Conservation (phyloP, 2,329 filamentous ascomycete genomes). For the Cytospora chrysosperma region DNA sequence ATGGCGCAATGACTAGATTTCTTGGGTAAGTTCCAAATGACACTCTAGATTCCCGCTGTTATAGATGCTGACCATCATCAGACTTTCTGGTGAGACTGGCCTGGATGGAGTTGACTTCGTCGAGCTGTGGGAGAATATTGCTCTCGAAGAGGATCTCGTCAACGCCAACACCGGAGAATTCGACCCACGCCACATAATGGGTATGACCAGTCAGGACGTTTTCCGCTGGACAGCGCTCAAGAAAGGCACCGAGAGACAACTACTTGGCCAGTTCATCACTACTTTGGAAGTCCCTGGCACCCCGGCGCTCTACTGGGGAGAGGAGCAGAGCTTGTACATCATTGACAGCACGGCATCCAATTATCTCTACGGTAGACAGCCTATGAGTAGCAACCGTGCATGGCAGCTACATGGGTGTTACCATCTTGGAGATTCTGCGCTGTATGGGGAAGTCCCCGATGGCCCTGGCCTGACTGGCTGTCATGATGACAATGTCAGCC, state of each 20-base stretch:
- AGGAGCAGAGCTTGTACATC: constrained; percentile 62
- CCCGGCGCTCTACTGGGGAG: constrained; percentile 59
- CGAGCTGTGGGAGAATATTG: constrained; percentile 51
- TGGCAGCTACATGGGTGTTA: constrained; percentile 66
- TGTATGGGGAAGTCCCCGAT: constrained; percentile 56
- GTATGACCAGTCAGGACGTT: constrained; percentile 63
- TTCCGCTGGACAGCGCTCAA: constrained; percentile 61
- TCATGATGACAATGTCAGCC: constrained; percentile 51
- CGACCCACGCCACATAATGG: constrained; percentile 63
- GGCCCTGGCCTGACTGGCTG: constrained; percentile 52
- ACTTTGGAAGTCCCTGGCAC: constrained; percentile 60
- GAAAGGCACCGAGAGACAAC: constrained; percentile 54
- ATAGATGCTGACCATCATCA: constrained; percentile 30
- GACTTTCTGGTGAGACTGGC: constrained; percentile 17
- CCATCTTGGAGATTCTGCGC: constrained; percentile 46
- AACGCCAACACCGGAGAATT: constrained; percentile 58
- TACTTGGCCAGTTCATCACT: constrained; percentile 58
- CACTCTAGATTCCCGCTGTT: constrained; percentile 45
- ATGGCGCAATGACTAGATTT: constrained; percentile 59
- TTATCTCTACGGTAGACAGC: constrained; percentile 58
- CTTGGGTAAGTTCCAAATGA: constrained; percentile 55
- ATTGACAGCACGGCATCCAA: constrained; percentile 61
- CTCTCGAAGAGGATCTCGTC: constrained; percentile 55
- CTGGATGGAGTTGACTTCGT: constrained; percentile 42
- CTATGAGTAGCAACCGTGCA: constrained; percentile 59